phyloP scores from a whole-genome alignment of 805 yeast species.

The Cyberlindnera xylosilytica region DNA sequence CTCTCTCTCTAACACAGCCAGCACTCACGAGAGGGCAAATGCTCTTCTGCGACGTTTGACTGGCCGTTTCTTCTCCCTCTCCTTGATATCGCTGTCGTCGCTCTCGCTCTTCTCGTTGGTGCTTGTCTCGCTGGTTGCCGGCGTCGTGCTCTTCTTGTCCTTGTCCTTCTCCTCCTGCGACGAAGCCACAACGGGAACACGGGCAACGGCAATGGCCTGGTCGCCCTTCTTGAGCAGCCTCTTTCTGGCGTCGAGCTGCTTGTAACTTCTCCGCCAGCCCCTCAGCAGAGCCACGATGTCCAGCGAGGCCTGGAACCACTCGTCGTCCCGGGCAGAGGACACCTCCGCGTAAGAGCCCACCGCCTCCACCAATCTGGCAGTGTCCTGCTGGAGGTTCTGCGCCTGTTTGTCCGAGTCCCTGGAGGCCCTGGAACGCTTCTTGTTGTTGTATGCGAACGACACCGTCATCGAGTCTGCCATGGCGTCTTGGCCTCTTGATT shows the following conservation, averaged over 20 bases:
- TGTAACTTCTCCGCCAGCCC: slow-evolving; percentile 27
- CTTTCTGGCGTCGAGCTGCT: slow-evolving; percentile 26
- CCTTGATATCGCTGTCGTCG: slow-evolving; percentile 7
- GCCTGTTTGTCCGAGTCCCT: too few species aligned
- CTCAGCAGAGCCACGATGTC: slow-evolving; percentile 16
- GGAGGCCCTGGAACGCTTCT: too few species aligned
- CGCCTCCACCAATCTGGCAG: neutral
- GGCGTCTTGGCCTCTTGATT: neutral
- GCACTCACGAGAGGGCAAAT: neutral
- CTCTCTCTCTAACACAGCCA: too few species aligned
- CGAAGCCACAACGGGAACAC: too few species aligned
- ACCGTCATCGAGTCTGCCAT: slow-evolving; percentile 11
- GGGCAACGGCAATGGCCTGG: too few species aligned
- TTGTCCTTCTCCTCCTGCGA: too few species aligned
- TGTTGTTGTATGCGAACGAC: slow-evolving; percentile 13
- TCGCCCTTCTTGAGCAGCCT: slow-evolving; percentile 19
- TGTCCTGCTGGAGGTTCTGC: too few species aligned
- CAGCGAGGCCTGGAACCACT: slow-evolving; percentile 19
- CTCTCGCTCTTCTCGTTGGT: slow-evolving; percentile 12
- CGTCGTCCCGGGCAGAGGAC: slow-evolving; percentile 10
- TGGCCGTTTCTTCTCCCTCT: neutral
- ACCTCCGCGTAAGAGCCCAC: slow-evolving; percentile 4
- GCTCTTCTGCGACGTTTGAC: slow-evolving; percentile 8
- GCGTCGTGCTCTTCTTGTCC: neutral
- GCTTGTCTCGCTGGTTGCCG: slow-evolving; percentile 8